Evolutionary conservation across 2,329 filamentous ascomycete species (phyloP), one percentile per base, ranked within the genome.

Genomic region (Proliferodiscus dingleyae): DNA sequence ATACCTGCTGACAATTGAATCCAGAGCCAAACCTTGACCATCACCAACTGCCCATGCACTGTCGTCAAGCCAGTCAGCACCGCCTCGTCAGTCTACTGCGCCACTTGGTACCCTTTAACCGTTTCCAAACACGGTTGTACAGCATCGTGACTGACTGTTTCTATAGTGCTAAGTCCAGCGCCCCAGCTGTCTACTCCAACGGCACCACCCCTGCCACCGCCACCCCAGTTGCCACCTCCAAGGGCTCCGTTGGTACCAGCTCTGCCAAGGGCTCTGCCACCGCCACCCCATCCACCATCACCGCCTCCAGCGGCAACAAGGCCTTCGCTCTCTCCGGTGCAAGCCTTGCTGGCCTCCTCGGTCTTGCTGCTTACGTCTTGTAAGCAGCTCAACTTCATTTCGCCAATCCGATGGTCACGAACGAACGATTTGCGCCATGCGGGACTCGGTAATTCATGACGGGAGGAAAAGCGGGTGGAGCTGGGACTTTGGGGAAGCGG

Each of bases 341-440:
- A 50, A 75, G 70, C 56, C 74, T 83, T 58, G 78, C 75, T 57
- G 78, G 74, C 71, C 64, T 81, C 57, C 69, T 81, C 64, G 80
- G 74, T 62, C 64, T 81, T 51, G 77, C 74, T 61, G 78, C 75
- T 61, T 63, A 57, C 60, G 41, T 64, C 45, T 61, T 64, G 59
- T 64, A 64, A 63, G 55, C 55, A 49, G 42, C 48, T 51, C 18
- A 34, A 47, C 43, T 40, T 50, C 52, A 38, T 50, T 69, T 75
- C 65, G 62, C 73, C 62, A 72, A 80, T 70, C 81, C 80, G 76
- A 73, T 70, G 47, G 57, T 62, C 61, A 52, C 48, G 51, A 58
- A 55, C 51, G 50, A 46, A 58, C 55, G 60, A 59, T 44, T 60
- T 55, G 58, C 59, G 66, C 61, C 58, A 63, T 65, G 63, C 63